These are phyloP conservation scores for Amanita rubescens DNA, from an alignment of 768 basidiomycete species.

Conservation along the genomic window DNA sequence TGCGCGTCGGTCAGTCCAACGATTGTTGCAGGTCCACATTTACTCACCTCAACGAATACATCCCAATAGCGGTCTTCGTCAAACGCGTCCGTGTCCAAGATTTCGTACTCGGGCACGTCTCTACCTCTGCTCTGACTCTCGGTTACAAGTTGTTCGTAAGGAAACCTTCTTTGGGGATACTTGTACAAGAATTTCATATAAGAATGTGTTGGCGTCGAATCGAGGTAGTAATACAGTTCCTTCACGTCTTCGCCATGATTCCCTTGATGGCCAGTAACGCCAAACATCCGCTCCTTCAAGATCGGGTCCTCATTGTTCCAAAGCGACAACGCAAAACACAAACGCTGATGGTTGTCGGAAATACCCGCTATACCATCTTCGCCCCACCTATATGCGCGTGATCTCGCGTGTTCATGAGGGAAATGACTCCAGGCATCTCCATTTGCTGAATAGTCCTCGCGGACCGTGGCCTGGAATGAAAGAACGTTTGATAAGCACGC, in stretches of 20 bases:
- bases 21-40: not conserved
- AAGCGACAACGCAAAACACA: slow-evolving; percentile 84
- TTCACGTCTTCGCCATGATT: slow-evolving; percentile 99
- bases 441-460: slow-evolving; percentile 96
- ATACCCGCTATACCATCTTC: slow-evolving; percentile 98
- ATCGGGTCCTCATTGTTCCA: slow-evolving; percentile 97
- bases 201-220: slow-evolving; percentile 97
- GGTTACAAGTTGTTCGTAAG: slow-evolving; percentile 87
- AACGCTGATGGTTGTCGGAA: slow-evolving; percentile 92
- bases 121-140: slow-evolving; percentile 80
- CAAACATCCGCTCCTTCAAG: slow-evolving; percentile 94
- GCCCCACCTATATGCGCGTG: slow-evolving; percentile 96
- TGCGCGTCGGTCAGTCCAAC: not conserved
- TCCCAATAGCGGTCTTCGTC: slow-evolving; percentile 98
- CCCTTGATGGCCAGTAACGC: slow-evolving; percentile 93
- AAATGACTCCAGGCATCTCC: slow-evolving; percentile 97
- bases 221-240: slow-evolving; percentile 97
- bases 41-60: slow-evolving; percentile 87
- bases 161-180: slow-evolving; percentile 88
- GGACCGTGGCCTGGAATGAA: slow-evolving; percentile 77
- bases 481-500: slow-evolving; percentile 11
- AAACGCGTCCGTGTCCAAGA: slow-evolving; percentile 87
- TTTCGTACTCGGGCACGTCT: slow-evolving; percentile 87
- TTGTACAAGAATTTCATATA: slow-evolving; percentile 99
- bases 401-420: slow-evolving; percentile 88